These are phyloP conservation scores for Suillus subalutaceus DNA, from an alignment of 768 basidiomycete species.

Conservation along the genomic window DNA sequence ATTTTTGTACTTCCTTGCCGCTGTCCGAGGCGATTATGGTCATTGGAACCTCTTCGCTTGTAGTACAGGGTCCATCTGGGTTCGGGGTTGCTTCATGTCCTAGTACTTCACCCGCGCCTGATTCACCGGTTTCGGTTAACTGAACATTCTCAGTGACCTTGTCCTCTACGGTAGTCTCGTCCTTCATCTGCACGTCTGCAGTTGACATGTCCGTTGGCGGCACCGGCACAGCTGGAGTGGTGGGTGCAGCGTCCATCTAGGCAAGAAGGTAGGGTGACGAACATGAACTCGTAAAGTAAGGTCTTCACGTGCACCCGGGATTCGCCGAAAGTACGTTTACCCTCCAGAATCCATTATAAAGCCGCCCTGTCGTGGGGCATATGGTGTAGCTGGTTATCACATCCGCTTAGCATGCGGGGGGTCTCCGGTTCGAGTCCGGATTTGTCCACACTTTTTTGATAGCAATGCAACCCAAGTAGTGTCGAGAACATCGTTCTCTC, in stretches of 20 bases:
- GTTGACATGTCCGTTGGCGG: not conserved
- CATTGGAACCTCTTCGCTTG: constrained; percentile 7
- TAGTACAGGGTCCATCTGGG: constrained; percentile 3
- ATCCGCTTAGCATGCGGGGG: constrained; percentile 44
- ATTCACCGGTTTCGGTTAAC: not conserved
- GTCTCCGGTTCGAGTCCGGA: constrained; percentile 45
- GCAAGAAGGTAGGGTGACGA: not conserved
- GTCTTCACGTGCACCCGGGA: constrained; percentile 1
- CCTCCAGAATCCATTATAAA: too few species aligned
- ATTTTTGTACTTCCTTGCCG: constrained; percentile 10
- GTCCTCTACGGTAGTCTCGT: not conserved
- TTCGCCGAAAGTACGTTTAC: not conserved
- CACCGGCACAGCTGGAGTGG: not conserved
- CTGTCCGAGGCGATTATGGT: constrained; percentile 1
- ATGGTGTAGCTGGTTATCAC: constrained; percentile 45
- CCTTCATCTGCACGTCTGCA: constrained; percentile 4
- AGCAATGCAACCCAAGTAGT: not conserved
- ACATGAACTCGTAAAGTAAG: not conserved
- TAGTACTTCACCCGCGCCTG: not conserved
- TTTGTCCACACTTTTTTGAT: constrained; percentile 37
- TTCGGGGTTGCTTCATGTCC: constrained; percentile 2
- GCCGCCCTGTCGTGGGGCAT: constrained; percentile 25
- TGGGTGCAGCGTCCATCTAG: not conserved
- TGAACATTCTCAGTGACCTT: not conserved
- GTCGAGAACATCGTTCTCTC: not conserved